Percentiles rank a stretch among this genome's conserved stretches.
Evolutionary conservation across 345 rosid species (phyloP).

Genomic region (Cochlearia excelsa): DNA sequence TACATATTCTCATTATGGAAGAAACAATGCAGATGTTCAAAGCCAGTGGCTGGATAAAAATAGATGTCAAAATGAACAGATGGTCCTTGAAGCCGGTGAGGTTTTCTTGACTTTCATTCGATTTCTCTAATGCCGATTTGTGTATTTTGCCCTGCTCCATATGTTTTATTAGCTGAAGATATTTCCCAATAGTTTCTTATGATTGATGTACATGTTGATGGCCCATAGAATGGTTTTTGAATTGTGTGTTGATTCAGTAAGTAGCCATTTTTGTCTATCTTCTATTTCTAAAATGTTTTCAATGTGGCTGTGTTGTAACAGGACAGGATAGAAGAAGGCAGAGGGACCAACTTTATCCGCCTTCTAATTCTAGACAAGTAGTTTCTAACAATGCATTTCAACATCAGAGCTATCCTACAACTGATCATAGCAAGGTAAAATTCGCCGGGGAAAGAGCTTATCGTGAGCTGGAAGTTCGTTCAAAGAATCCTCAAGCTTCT

Average conservation of each 20-base stretch:
- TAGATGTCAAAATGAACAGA: constrained; percentile 35
- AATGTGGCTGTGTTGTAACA: constrained; percentile 37
- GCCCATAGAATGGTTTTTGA: background rate
- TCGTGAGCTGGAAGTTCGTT: constrained; percentile 41
- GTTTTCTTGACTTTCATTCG: constrained; percentile 10
- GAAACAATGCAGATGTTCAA: constrained; percentile 28
- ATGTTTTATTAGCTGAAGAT: background rate
- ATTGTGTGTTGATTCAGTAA: constrained; percentile 5
- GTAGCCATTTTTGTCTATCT: background rate
- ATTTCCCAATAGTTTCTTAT: background rate
- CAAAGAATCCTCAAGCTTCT: constrained; percentile 42
- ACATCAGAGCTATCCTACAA: constrained; percentile 37
- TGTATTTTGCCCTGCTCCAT: background rate
- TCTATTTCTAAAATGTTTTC: constrained; percentile 27
- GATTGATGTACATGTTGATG: background rate
- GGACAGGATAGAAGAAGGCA: constrained; percentile 48
- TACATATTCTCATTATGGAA: constrained; percentile 42
- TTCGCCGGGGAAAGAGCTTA: constrained; percentile 42
- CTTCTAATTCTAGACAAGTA: constrained; percentile 50
- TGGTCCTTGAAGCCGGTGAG: constrained; percentile 58
- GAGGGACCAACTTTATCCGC: constrained; percentile 37
- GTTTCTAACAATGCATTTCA: constrained; percentile 48
- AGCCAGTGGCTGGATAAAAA: constrained; percentile 38
- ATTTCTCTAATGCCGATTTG: constrained; percentile 1
- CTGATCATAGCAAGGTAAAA: constrained; percentile 50